phyloP scores from a whole-genome alignment of 164 flowering plant species.

The Aristolochia fimbriata region DNA sequence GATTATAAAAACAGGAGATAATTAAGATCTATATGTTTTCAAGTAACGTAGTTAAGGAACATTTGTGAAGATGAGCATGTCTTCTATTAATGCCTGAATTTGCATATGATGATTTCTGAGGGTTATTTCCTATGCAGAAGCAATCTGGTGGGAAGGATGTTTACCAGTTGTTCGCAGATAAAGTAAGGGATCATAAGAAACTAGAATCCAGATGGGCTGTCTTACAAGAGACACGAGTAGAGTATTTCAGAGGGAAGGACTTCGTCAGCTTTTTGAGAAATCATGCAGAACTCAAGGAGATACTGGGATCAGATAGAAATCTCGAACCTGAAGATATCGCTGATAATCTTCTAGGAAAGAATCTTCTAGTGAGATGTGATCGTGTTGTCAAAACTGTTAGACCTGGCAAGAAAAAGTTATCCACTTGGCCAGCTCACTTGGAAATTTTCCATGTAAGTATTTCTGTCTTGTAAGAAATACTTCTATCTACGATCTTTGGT shows the following conservation, averaged over 20 bases:
- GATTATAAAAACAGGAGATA: too few species aligned
- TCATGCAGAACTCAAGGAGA: conserved; percentile 68
- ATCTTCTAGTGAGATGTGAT: conserved; percentile 85
- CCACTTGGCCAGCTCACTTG: conserved; percentile 96
- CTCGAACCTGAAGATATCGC: conserved; percentile 75
- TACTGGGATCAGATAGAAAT: conserved; percentile 58
- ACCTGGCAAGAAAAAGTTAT: conserved; percentile 92
- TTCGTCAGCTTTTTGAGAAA: conserved; percentile 68
- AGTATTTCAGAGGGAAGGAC: conserved; percentile 91
- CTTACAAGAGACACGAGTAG: conserved; percentile 91
- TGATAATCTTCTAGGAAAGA: conserved; percentile 51
- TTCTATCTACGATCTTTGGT: neutral
- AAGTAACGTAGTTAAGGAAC: too few species aligned
- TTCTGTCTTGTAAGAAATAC: neutral
- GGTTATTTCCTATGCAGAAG: conserved; percentile 34
- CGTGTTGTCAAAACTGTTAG: conserved; percentile 95
- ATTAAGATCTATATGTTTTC: too few species aligned
- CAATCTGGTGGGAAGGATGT: conserved; percentile 72
- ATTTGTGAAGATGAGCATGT: too few species aligned
- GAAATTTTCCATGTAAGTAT: conserved; percentile 79
- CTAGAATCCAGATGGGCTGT: conserved; percentile 95
- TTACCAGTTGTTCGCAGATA: conserved; percentile 88
- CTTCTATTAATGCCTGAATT: too few species aligned
- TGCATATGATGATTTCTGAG: too few species aligned
- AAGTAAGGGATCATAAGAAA: conserved; percentile 87